Conservation (phyloP, 805 yeast species). For the Kodamaea restingae region DNA sequence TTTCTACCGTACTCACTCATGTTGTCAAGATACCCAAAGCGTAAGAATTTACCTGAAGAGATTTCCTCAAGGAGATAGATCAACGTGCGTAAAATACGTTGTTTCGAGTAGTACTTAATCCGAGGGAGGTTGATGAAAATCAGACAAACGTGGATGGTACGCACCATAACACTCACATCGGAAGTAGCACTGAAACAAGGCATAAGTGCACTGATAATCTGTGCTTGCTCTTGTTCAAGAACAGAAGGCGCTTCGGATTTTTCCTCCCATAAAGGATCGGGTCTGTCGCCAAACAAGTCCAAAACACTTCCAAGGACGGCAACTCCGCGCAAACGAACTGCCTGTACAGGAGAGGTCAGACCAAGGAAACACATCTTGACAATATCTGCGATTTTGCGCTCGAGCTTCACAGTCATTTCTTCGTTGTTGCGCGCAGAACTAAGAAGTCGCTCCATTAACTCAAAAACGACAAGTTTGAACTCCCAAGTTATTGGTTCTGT, state of each 20-base stretch:
- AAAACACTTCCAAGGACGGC: conserved; percentile 61
- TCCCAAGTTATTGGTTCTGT: conserved; percentile 58
- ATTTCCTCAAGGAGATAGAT: conserved; percentile 63
- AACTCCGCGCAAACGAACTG: conserved; percentile 63
- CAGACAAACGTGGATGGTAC: conserved; percentile 75
- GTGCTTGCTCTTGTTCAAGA: conserved; percentile 92
- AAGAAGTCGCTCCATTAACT: conserved; percentile 42
- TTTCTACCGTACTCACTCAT: conserved; percentile 44
- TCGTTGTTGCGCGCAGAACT: conserved; percentile 35
- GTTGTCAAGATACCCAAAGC: conserved; percentile 53
- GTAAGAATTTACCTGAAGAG: conserved; percentile 38
- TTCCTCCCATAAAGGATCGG: conserved; percentile 54
- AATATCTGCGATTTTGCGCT: conserved; percentile 54
- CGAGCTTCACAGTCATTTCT: conserved; percentile 41
- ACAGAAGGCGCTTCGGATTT: conserved; percentile 48
- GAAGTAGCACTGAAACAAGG: conserved; percentile 80
- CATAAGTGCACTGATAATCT: conserved; percentile 80
- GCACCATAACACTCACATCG: conserved; percentile 66
- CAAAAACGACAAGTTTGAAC: conserved; percentile 48
- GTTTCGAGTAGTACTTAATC: conserved; percentile 42
- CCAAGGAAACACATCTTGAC: conserved; percentile 78
- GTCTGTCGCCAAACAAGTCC: conserved; percentile 52
- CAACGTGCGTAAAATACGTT: conserved; percentile 57
- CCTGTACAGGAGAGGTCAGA: conserved; percentile 64
- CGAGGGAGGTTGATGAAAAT: conserved; percentile 54